These are phyloP conservation scores for Arthroderma uncinatum DNA, from an alignment of 2,329 filamentous ascomycete species.

Conservation along the genomic window DNA sequence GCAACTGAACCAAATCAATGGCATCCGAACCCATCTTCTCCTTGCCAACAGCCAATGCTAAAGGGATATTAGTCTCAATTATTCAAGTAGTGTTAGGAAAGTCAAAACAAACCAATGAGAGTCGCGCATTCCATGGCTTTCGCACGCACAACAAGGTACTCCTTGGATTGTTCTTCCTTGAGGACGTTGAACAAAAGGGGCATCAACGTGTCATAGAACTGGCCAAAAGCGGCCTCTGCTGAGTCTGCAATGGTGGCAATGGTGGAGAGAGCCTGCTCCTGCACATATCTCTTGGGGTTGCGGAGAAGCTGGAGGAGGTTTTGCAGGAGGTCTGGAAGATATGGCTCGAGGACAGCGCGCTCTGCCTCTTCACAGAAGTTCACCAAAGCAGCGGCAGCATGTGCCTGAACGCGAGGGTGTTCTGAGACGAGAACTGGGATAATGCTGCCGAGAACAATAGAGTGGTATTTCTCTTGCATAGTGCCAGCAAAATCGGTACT, in stretches of 20 bases:
- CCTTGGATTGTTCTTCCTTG: conserved; percentile 81
- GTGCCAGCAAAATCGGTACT: conserved; percentile 96
- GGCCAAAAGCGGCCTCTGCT: conserved; percentile 83
- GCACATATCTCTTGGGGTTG: conserved; percentile 88
- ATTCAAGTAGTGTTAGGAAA: neutral
- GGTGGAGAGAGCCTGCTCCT: conserved; percentile 93
- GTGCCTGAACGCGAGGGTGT: conserved; percentile 89
- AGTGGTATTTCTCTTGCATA: conserved; percentile 94
- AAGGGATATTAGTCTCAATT: neutral
- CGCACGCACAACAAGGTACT: conserved; percentile 78
- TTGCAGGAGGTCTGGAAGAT: conserved; percentile 75
- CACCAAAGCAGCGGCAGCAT: conserved; percentile 92
- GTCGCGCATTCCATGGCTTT: conserved; percentile 99
- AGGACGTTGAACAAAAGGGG: conserved; percentile 84
- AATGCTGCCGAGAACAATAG: conserved; percentile 75
- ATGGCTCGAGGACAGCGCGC: conserved; percentile 80
- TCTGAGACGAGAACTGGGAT: conserved; percentile 83
- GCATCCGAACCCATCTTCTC: conserved; percentile 83
- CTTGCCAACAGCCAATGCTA: conserved; percentile 81
- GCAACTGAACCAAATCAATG: conserved; percentile 71
- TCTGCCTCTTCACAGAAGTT: conserved; percentile 99
- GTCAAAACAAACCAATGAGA: conserved; percentile 49
- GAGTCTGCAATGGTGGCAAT: conserved; percentile 99
- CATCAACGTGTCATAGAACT: conserved; percentile 95
- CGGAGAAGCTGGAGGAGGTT: conserved; percentile 80